Conservation (phyloP, 208 protist genomes). For the Ichthyophonus hoferi region DNA sequence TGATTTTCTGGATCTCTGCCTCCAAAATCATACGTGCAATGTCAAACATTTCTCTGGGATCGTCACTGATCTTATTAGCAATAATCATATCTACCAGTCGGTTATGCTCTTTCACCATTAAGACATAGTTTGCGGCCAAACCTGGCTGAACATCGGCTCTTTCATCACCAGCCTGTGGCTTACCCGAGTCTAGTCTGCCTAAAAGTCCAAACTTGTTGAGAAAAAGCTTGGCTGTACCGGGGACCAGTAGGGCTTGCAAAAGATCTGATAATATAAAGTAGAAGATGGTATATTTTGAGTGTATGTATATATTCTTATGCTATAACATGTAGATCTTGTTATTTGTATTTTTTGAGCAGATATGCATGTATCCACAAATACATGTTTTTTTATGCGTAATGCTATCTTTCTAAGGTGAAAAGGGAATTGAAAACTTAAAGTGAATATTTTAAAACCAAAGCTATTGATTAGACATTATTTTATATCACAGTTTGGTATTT, state of each 20-base stretch:
- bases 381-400: no score
- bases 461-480: no score
- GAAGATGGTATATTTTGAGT: background rate
- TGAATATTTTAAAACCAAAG: no score
- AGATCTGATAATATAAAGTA: background rate
- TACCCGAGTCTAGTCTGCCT: background rate
- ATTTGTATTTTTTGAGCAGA: no score
- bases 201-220: background rate
- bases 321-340: no score
- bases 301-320: background rate
- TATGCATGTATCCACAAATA: no score
- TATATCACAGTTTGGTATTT: no score
- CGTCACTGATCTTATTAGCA: background rate
- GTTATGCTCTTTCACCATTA: background rate
- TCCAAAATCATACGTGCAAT: background rate
- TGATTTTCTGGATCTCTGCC: constrained; percentile 22
- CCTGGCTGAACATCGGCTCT: constrained; percentile 1
- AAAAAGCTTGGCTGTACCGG: background rate
- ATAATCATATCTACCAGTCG: background rate
- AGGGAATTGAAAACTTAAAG: no score
- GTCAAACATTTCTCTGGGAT: background rate
- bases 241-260: background rate
- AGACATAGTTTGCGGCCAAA: background rate
- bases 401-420: no score
- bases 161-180: background rate